phyloP scores from a whole-genome alignment of 2,329 filamentous ascomycete species.

The Bipolaris cookei region DNA sequence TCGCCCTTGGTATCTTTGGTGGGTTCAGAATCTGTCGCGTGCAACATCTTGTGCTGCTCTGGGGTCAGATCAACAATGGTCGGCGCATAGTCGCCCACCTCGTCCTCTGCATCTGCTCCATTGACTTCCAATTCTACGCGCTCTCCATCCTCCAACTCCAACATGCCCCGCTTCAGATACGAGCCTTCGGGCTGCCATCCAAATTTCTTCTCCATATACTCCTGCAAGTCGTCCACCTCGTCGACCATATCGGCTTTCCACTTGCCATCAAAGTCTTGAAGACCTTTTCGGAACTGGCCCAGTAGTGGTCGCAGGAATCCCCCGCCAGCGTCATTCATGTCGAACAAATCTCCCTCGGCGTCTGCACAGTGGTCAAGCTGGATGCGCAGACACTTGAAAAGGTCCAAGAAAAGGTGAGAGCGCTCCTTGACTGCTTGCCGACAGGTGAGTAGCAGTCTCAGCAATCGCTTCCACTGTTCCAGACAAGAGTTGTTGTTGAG shows the following conservation, averaged over 20 bases:
- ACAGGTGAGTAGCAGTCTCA: constrained; percentile 64
- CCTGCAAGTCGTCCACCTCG: constrained; percentile 62
- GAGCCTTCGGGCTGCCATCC: constrained; percentile 64
- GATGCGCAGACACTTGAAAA: constrained; percentile 57
- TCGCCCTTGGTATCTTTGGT: constrained; percentile 25
- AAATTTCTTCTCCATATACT: constrained; percentile 60
- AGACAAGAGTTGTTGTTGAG: constrained; percentile 70
- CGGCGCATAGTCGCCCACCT: constrained; percentile 69
- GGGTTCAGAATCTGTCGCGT: constrained; percentile 32
- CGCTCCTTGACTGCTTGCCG: constrained; percentile 57
- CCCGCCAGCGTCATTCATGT: constrained; percentile 61
- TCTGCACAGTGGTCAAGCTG: constrained; percentile 64
- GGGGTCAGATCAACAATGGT: constrained; percentile 62
- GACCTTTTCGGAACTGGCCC: constrained; percentile 57
- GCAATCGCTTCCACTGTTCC: constrained; percentile 68
- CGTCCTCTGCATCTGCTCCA: constrained; percentile 65
- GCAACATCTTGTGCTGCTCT: constrained; percentile 50
- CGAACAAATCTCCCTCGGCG: constrained; percentile 67
- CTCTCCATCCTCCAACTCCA: constrained; percentile 69
- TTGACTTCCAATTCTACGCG: constrained; percentile 64
- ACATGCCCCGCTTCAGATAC: constrained; percentile 62
- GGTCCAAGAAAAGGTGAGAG: constrained; percentile 59
- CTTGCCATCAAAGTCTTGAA: constrained; percentile 57
- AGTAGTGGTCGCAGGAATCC: constrained; percentile 61
- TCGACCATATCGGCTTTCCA: constrained; percentile 55